These are phyloP conservation scores for Aquilaria sinensis DNA, from an alignment of 345 rosid genomes.

Conservation along the genomic window DNA sequence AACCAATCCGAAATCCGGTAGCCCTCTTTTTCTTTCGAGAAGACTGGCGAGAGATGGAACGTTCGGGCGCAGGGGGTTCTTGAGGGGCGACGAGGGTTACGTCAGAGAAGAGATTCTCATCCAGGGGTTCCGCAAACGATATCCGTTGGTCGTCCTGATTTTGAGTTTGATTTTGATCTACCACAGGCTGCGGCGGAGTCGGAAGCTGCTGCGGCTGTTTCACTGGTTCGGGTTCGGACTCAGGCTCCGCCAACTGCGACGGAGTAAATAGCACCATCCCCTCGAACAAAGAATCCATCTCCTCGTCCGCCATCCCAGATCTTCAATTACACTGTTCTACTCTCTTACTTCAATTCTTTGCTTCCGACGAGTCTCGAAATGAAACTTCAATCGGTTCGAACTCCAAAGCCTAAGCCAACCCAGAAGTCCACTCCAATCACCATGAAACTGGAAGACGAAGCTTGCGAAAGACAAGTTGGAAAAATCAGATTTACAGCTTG, in stretches of 20 bases:
- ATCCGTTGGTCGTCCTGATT: not conserved
- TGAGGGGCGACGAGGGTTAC: conserved; percentile 47
- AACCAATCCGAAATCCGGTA: conserved; percentile 65
- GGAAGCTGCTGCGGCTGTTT: conserved; percentile 11
- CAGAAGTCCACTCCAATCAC: no score
- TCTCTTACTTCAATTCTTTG: no score
- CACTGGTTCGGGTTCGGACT: conserved; percentile 11
- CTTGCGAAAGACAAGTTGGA: no score
- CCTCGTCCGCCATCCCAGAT: conserved; percentile 14
- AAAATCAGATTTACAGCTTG: no score
- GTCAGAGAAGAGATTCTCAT: conserved; percentile 81
- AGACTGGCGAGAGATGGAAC: conserved; percentile 28
- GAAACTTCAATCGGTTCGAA: no score
- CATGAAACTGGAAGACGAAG: no score
- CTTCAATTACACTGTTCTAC: no score
- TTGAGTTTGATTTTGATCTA: not conserved
- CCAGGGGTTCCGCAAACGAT: conserved; percentile 42
- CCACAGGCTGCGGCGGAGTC: conserved; percentile 13
- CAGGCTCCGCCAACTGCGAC: conserved; percentile 27
- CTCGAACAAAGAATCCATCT: conserved; percentile 79
- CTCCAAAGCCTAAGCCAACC: no score
- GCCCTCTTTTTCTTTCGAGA: conserved; percentile 83
- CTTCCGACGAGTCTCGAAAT: no score
- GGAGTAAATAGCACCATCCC: conserved; percentile 81
- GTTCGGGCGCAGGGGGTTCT: conserved; percentile 8